These are phyloP conservation scores for Hysterium pulicare DNA, from an alignment of 2,329 filamentous ascomycete species.

Conservation along the genomic window DNA sequence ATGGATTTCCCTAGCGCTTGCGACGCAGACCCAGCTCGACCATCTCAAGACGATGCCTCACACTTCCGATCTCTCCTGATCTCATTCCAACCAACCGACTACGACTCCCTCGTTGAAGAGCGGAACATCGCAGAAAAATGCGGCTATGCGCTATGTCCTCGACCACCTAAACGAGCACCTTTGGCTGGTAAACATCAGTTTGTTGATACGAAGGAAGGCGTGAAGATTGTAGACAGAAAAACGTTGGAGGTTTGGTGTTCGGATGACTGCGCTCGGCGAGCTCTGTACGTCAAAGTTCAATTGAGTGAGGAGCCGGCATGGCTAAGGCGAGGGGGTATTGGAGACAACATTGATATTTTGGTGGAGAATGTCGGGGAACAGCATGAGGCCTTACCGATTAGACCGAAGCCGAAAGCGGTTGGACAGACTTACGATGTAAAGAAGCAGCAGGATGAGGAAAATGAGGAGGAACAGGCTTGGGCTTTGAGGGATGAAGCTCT, in stretches of 20 bases:
- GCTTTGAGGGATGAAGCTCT: constrained; percentile 31
- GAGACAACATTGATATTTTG: constrained; percentile 38
- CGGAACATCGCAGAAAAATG: constrained; percentile 80
- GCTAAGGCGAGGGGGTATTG: constrained; percentile 61
- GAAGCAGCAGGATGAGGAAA: constrained; percentile 20
- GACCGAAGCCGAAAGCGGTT: constrained; percentile 19
- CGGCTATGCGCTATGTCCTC: constrained; percentile 77
- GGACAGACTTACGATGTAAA: constrained; percentile 3
- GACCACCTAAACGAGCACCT: constrained; percentile 57
- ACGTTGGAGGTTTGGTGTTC: constrained; percentile 87
- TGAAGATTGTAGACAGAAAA: constrained; percentile 65
- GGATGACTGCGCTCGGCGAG: constrained; percentile 70
- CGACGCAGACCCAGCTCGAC: constrained; percentile 49
- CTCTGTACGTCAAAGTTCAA: constrained; percentile 85
- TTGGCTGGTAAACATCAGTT: constrained; percentile 56
- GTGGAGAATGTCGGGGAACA: constrained; percentile 40
- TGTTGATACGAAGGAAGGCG: constrained; percentile 56
- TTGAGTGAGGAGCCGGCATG: constrained; percentile 81
- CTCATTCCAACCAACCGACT: constrained; percentile 81
- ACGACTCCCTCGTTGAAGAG: constrained; percentile 84
- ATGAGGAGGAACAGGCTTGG: constrained; percentile 31
- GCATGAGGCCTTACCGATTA: constrained; percentile 24
- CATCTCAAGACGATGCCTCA: constrained; percentile 57
- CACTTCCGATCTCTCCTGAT: constrained; percentile 65
- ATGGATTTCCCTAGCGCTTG: constrained; percentile 59